Evolutionary conservation across 108 stramenopile species (phyloP).

Genomic region (Phaeodactylum tricornutum): DNA sequence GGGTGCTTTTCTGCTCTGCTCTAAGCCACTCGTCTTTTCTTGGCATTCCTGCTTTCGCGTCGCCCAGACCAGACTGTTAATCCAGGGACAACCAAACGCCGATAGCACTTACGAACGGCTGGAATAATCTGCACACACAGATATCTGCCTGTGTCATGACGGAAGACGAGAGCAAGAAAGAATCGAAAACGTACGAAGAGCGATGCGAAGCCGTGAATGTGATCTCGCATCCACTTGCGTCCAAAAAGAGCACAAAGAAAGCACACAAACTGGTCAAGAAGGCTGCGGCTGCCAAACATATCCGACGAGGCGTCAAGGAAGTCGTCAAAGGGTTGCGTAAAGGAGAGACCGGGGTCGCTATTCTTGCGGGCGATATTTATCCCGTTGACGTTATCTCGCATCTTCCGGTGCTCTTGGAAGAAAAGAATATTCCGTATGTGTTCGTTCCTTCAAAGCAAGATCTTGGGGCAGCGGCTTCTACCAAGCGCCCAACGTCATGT

Average conservation of each 20-base stretch:
- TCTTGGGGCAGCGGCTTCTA: conserved; percentile 93
- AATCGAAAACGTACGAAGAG: conserved; percentile 81
- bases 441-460: conserved; percentile 97
- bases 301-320: conserved; percentile 96
- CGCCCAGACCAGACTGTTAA: too few relatives aligned
- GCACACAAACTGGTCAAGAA: conserved; percentile 95
- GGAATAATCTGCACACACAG: too few relatives aligned
- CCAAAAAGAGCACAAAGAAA: conserved; percentile 94
- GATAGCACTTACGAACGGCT: too few relatives aligned
- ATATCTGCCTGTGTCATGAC: too few relatives aligned
- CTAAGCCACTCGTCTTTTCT: too few relatives aligned
- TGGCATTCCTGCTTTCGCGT: too few relatives aligned
- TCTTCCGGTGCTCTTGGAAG: conserved; percentile 91
- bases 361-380: conserved; percentile 97
- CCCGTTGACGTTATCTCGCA: conserved; percentile 96
- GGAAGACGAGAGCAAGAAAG: too few relatives aligned
- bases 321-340: conserved; percentile 96
- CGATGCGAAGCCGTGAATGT: conserved; percentile 82
- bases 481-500: conserved; percentile 95
- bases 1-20: too few relatives aligned
- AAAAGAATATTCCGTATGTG: conserved; percentile 89
- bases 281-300: conserved; percentile 71
- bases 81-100: too few relatives aligned
- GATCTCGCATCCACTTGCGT: conserved; percentile 89
- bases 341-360: conserved; percentile 87